Percentiles rank a stretch among this genome's conserved stretches.
These are phyloP conservation scores for Apiospora rasikravindrae DNA, from an alignment of 2,329 filamentous ascomycete genomes.

Conservation along the genomic window DNA sequence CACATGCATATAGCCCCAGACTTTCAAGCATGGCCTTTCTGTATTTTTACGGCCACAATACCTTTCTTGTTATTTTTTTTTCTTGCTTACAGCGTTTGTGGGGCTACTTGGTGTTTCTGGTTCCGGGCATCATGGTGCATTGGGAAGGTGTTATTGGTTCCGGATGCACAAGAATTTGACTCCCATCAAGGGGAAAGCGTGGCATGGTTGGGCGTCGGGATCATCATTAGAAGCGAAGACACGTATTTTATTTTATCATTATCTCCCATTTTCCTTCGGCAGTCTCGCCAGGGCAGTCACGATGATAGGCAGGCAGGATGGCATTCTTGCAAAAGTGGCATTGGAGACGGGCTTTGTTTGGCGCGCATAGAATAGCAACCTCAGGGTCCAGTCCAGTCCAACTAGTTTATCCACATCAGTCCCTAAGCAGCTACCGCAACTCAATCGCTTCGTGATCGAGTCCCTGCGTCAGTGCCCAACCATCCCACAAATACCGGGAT, in stretches of 20 bases:
- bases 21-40: neutral
- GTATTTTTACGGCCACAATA: constrained; percentile 5
- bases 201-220: neutral
- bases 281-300: neutral
- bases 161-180: neutral
- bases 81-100: constrained; percentile 5
- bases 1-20: neutral
- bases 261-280: neutral
- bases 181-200: neutral
- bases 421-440: neutral
- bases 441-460: constrained; percentile 1
- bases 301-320: neutral
- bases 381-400: neutral
- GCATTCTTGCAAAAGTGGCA: neutral
- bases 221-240: constrained; percentile 7
- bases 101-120: constrained; percentile 3
- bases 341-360: neutral
- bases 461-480: constrained; percentile 13
- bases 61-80: neutral
- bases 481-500: neutral
- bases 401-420: constrained; percentile 10
- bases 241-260: neutral
- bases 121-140: constrained; percentile 3
- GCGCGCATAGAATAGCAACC: constrained; percentile 3
- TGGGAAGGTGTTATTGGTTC: constrained; percentile 16